phyloP scores from a whole-genome alignment of 192 early-diverging fungal genomes.

The Rhizophagus prolifer region DNA sequence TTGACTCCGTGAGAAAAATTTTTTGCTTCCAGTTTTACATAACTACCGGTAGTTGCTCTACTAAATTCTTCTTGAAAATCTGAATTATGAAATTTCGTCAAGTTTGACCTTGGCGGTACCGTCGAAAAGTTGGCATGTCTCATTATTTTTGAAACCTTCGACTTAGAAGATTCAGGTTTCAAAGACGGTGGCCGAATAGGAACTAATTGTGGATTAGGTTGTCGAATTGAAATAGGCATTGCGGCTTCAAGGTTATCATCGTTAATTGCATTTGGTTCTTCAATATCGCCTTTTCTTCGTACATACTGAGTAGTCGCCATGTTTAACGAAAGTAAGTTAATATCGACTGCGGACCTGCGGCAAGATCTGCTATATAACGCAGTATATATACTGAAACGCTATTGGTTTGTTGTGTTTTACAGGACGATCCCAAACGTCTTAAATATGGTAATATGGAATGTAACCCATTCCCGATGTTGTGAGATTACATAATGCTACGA shows the following conservation, averaged over 20 bases:
- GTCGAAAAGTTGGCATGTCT: background rate
- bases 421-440: background rate
- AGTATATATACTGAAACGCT: background rate
- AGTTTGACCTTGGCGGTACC: background rate
- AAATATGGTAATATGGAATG: no score
- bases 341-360: background rate
- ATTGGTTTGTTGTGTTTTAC: background rate
- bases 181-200: background rate
- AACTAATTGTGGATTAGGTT: background rate
- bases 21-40: background rate
- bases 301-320: background rate
- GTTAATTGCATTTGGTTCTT: background rate
- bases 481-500: no score
- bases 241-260: background rate
- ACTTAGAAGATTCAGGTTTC: background rate
- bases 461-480: no score
- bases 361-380: background rate
- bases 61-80: background rate
- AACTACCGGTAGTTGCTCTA: background rate
- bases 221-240: background rate
- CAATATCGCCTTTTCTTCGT: background rate
- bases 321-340: background rate
- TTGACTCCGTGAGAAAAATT: background rate
- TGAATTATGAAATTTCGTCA: background rate
- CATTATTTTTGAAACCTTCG: background rate